These are phyloP conservation scores for Gyrodon lividus DNA, from an alignment of 768 basidiomycete genomes.

Conservation along the genomic window DNA sequence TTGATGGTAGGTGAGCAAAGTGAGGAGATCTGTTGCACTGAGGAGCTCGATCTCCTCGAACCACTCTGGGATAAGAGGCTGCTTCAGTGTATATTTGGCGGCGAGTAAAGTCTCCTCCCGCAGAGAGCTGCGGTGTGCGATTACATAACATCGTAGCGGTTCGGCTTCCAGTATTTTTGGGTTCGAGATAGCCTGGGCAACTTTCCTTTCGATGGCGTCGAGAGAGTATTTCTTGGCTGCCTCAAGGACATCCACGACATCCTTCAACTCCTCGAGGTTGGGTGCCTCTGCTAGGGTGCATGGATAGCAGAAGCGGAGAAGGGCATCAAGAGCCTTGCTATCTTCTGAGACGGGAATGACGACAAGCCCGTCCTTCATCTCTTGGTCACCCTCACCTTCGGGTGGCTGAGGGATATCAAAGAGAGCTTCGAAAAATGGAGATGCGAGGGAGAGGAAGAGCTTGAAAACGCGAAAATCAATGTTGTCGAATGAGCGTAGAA, in stretches of 20 bases:
- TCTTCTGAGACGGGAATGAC: conserved; percentile 19
- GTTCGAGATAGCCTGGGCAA: conserved; percentile 19
- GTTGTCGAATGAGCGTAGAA: conserved; percentile 25
- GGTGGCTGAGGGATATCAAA: conserved; percentile 30
- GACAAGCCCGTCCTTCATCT: conserved; percentile 11
- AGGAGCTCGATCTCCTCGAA: conserved; percentile 31
- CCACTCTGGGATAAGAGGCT: conserved; percentile 21
- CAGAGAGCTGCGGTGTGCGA: conserved; percentile 25
- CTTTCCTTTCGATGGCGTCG: conserved; percentile 17
- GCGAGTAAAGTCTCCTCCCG: conserved; percentile 25
- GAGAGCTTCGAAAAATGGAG: conserved; percentile 33
- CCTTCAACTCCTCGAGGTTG: conserved; percentile 7
- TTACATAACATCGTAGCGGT: conserved; percentile 31
- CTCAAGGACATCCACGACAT: conserved; percentile 11
- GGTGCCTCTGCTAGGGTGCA: conserved; percentile 21
- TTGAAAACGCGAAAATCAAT: conserved; percentile 32
- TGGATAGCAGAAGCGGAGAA: conserved; percentile 25
- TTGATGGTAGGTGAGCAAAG: conserved; percentile 23
- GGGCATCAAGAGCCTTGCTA: conserved; percentile 19
- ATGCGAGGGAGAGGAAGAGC: conserved; percentile 31
- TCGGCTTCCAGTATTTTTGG: conserved; percentile 20
- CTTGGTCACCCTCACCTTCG: conserved; percentile 5
- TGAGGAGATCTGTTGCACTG: conserved; percentile 25
- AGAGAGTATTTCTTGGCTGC: conserved; percentile 23
- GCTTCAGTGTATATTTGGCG: conserved; percentile 27